Conservation (phyloP, 1,139 yeast species). For the Zygoascus sp. region DNA sequence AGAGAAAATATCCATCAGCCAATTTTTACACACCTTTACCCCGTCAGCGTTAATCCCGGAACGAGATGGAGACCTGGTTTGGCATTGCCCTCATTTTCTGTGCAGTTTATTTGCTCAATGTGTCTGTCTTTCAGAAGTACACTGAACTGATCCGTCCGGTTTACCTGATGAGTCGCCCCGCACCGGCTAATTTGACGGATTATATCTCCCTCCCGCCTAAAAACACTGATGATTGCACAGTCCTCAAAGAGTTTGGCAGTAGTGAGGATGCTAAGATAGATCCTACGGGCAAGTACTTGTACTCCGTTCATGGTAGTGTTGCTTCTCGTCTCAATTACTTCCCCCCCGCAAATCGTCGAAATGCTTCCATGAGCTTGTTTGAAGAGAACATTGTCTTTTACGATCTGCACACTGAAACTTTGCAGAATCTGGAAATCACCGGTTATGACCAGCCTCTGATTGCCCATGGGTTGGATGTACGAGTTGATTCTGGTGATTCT, state of each 20-base stretch:
- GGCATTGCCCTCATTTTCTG: neutral
- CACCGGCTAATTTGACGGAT: neutral
- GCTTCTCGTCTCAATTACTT: neutral
- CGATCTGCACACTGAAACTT: neutral
- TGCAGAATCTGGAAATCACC: neutral
- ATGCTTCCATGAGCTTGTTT: neutral
- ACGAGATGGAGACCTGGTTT: too few relatives aligned
- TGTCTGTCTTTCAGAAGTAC: constrained; percentile 7
- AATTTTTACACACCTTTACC: too few relatives aligned
- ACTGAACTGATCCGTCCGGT: constrained; percentile 1
- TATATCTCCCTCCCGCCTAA: neutral
- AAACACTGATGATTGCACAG: constrained; percentile 2
- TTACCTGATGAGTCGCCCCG: constrained; percentile 4
- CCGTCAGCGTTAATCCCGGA: too few relatives aligned
- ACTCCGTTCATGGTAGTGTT: constrained; percentile 1
- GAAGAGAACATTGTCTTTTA: neutral
- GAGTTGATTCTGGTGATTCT: constrained; percentile 9
- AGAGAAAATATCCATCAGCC: too few relatives aligned
- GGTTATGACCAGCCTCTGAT: constrained; percentile 12
- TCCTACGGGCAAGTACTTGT: constrained; percentile 7
- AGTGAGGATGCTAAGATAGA: constrained; percentile 3
- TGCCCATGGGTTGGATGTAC: constrained; percentile 11
- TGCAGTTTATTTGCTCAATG: constrained; percentile 6
- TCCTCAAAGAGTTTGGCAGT: neutral
- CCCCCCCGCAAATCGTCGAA: constrained; percentile 8